Conservation (phyloP, 805 yeast genomes). For the Saccharomyces jurei region DNA sequence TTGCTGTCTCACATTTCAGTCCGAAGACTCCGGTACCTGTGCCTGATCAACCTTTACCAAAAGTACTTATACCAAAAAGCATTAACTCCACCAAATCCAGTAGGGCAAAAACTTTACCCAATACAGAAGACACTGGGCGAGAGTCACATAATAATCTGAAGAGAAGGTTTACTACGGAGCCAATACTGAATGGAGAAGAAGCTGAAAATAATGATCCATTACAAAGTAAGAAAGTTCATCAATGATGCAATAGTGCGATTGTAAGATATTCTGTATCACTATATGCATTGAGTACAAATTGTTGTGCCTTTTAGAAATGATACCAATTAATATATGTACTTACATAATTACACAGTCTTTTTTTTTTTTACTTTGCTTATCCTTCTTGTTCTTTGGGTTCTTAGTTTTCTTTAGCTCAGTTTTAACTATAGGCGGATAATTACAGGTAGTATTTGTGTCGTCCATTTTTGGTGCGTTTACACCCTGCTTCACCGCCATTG, state of each 20-base stretch:
- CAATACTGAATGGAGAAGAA: conserved; percentile 1
- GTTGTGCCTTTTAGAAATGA: background rate
- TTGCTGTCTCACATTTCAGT: background rate
- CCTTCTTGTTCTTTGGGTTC: conserved; percentile 1
- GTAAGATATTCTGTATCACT: background rate
- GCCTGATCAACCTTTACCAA: conserved; percentile 24
- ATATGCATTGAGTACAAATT: background rate
- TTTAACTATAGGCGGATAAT: background rate
- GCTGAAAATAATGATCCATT: background rate
- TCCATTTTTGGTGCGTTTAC: background rate
- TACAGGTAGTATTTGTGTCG: background rate
- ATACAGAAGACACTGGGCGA: background rate
- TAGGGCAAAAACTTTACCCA: conserved; percentile 10
- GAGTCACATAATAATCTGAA: conserved; percentile 13
- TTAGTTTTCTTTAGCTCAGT: background rate
- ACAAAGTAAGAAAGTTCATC: background rate
- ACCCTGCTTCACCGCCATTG: background rate
- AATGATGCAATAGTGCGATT: background rate
- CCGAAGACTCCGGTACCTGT: conserved; percentile 25
- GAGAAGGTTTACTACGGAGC: conserved; percentile 16
- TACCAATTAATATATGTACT: background rate
- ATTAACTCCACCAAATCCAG: conserved; percentile 16
- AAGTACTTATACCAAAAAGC: conserved; percentile 22
- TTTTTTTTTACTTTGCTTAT: conserved; percentile 4
- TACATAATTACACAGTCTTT: conserved; percentile 18